phyloP scores from a whole-genome alignment of 2,329 filamentous ascomycete genomes.

The Aspergillus sojae region DNA sequence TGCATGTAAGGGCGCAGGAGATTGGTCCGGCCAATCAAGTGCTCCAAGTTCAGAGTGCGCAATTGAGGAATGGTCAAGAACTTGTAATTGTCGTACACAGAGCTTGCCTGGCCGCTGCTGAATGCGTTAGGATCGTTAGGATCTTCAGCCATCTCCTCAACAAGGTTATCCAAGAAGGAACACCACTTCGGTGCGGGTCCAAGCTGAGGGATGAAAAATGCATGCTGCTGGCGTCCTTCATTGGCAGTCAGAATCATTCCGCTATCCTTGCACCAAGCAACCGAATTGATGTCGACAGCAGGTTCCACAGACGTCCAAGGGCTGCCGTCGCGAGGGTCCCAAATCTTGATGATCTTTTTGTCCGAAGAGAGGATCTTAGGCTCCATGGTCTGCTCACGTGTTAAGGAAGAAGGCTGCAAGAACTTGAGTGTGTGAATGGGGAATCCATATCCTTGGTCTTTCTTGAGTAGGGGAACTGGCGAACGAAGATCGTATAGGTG shows the following conservation, averaged over 20 bases:
- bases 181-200: slow-evolving; percentile 96
- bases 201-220: slow-evolving; percentile 91
- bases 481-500: slow-evolving; percentile 91
- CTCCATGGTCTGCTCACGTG: slow-evolving; percentile 68
- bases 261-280: slow-evolving; percentile 87
- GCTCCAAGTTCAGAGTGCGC: slow-evolving; percentile 79
- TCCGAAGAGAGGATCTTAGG: slow-evolving; percentile 87
- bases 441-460: slow-evolving; percentile 95
- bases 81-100: slow-evolving; percentile 99
- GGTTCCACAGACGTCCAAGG: slow-evolving; percentile 97
- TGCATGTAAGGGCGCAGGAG: slow-evolving; percentile 97
- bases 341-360: slow-evolving; percentile 96
- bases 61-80: slow-evolving; percentile 90
- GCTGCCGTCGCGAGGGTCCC: slow-evolving; percentile 78
- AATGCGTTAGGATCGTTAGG: slow-evolving; percentile 63
- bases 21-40: slow-evolving; percentile 87
- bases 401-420: slow-evolving; percentile 66
- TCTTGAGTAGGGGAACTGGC: slow-evolving; percentile 80
- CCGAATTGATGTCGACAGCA: slow-evolving; percentile 89
- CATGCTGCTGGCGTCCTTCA: slow-evolving; percentile 91
- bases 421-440: slow-evolving; percentile 82
- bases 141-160: slow-evolving; percentile 96
- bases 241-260: slow-evolving; percentile 97
- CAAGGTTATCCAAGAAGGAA: slow-evolving; percentile 92
- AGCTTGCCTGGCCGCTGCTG: slow-evolving; percentile 54